Base-by-base conservation (phyloP, 177 flowering plant genomes). In the Vitis hybrid region DNA sequence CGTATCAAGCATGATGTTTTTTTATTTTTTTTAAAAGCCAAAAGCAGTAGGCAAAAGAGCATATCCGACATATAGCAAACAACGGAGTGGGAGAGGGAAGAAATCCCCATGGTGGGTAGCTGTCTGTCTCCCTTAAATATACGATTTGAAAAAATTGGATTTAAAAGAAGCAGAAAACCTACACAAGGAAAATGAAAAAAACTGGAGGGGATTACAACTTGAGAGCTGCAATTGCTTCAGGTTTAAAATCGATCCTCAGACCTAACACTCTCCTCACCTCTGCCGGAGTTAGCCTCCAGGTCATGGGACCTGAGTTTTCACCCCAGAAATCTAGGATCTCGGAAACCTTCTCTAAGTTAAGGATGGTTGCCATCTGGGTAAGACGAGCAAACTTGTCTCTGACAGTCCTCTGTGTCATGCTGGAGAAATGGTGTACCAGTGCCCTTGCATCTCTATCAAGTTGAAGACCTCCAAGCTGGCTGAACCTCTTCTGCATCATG, bases 271-370 rank as follows among this genome's bases (percentile, higher is more conserved):
- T 82, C 74, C 95, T 91, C 57, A 94, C 98, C 80, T 94, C 98
- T 7, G 98, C 95, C 13, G 98, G 98, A 61, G 97, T 94, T 50
- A 94, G 79, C 73, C 97, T 84, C 98, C 98, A 94, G 10, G 97
- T 92, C 98, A 94, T 88, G 57, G 97, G 98, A 60, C 97, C 97
- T 12, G 98, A 84, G 73, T 92, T 92, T 84, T 94, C 98, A 31
- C 97, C 98, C 98, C 98, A 94, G 95, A 94, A 94, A 77, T 94
- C 98, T 69, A 92, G 80, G 69, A 94, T 92, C 85, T 92, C 97
- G 5, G 94, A 91, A 3, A 94, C 99, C 82, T 90, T 91, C 64
- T 93, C 98, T 65, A 94, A 81, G 82, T 93, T 93, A 16, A 94
- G 85, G 65, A 93, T 87, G 7, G 99, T 93, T 18, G 99, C 98